Evolutionary conservation across 2,329 filamentous ascomycete species (phyloP).

Genomic region (Cercospora beticola): DNA sequence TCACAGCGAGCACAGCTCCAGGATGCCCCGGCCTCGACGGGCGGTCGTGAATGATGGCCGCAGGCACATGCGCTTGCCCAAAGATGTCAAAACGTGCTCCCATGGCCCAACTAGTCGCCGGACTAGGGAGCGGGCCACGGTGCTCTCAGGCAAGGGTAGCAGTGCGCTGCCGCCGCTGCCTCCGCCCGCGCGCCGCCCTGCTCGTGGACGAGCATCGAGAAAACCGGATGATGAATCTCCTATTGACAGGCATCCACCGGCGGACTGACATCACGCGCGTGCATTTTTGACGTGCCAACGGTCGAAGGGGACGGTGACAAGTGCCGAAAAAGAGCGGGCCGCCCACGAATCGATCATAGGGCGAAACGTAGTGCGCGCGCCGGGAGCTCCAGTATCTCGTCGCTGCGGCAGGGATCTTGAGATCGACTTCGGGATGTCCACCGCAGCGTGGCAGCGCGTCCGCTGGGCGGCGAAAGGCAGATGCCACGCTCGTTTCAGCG

Average conservation of each 20-base stretch:
- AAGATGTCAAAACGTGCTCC: conserved; percentile 19
- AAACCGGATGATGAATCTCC: conserved; percentile 21
- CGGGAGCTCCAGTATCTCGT: conserved; percentile 19
- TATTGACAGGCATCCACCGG: conserved; percentile 22
- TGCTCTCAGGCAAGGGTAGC: conserved; percentile 16
- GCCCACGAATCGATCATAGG: conserved; percentile 19
- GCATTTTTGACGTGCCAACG: conserved; percentile 22
- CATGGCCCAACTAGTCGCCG: conserved; percentile 12
- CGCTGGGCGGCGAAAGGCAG: neutral
- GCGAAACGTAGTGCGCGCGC: conserved; percentile 18
- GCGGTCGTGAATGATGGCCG: conserved; percentile 9
- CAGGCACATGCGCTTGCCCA: conserved; percentile 23
- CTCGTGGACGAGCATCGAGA: conserved; percentile 7
- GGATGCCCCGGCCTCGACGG: conserved; percentile 22
- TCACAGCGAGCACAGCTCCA: conserved; percentile 19
- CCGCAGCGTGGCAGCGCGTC: neutral
- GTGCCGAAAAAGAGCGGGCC: conserved; percentile 27
- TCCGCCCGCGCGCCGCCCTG: neutral
- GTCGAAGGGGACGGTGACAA: conserved; percentile 16
- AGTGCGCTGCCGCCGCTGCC: neutral
- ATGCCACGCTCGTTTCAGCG: conserved; percentile 14
- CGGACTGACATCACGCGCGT: conserved; percentile 23
- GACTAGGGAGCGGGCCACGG: conserved; percentile 13
- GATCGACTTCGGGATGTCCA: conserved; percentile 16
- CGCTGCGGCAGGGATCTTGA: conserved; percentile 20